A percentile compares a stretch with the other conserved stretches of the same genome.
Evolutionary conservation across 148 eudicot species (phyloP).

Genomic region (Camellia sinensis): DNA sequence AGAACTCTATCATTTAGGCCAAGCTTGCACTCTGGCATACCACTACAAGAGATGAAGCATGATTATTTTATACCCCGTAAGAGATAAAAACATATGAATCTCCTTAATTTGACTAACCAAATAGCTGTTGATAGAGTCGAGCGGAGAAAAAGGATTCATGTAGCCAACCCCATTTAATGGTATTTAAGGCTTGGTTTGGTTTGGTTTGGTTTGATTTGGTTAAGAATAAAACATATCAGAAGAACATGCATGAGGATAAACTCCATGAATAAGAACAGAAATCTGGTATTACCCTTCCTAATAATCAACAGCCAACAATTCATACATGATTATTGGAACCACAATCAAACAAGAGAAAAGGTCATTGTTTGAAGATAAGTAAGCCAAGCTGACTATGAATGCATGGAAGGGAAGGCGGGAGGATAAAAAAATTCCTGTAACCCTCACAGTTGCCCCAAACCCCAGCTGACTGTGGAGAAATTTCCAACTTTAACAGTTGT

Average conservation of each 20-base stretch:
- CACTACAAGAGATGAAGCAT: slow-evolving; percentile 51
- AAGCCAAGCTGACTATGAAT: background rate
- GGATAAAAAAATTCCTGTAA: background rate
- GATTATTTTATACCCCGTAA: background rate
- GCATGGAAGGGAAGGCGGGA: background rate
- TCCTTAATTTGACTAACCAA: no score
- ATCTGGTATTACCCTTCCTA: background rate
- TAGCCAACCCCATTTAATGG: no score
- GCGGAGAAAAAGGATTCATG: no score
- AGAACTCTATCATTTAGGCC: slow-evolving; percentile 88
- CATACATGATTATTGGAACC: background rate
- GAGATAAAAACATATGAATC: background rate
- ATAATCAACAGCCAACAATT: background rate
- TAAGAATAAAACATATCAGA: background rate
- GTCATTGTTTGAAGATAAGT: background rate
- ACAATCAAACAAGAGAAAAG: background rate
- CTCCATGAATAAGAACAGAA: background rate
- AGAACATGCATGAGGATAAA: background rate
- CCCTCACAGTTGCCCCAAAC: no score
- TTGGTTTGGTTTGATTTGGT: no score
- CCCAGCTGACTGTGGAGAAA: no score
- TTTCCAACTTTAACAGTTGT: no score
- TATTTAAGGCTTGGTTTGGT: no score
- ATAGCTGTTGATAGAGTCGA: no score
- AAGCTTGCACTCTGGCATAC: slow-evolving; percentile 98